These are phyloP conservation scores for Skeletonema tropicum DNA, from an alignment of 108 stramenopile species.

Conservation along the genomic window DNA sequence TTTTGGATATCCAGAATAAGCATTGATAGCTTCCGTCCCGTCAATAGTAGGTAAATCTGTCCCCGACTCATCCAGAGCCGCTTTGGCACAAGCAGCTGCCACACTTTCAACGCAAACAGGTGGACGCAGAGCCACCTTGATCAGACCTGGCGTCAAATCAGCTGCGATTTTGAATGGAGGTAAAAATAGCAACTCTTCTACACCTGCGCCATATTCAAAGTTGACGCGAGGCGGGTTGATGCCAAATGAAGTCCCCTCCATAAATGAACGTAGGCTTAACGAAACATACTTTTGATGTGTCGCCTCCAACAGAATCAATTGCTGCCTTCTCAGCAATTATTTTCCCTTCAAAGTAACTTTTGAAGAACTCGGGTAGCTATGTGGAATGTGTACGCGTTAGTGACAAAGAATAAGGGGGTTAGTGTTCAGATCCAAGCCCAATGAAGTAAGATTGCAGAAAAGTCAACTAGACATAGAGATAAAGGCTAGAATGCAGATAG, in stretches of 20 bases:
- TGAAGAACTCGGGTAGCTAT: constrained; percentile 57
- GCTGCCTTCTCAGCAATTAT: constrained; percentile 51
- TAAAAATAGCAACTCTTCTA: constrained; percentile 66
- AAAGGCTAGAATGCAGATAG: background rate
- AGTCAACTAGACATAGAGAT: background rate
- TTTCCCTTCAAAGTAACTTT: constrained; percentile 72
- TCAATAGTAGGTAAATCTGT: constrained; percentile 37
- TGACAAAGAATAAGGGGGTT: background rate
- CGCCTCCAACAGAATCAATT: constrained; percentile 35
- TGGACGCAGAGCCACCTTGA: constrained; percentile 77
- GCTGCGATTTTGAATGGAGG: constrained; percentile 55
- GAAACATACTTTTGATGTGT: constrained; percentile 52
- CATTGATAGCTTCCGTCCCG: constrained; percentile 52
- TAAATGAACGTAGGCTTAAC: constrained; percentile 73
- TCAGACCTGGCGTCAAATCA: constrained; percentile 63
- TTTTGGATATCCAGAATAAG: constrained; percentile 38
- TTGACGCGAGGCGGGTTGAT: constrained; percentile 74
- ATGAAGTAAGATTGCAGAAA: background rate
- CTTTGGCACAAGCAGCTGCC: constrained; percentile 63
- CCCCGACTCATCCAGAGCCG: constrained; percentile 55
- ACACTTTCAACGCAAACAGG: constrained; percentile 78
- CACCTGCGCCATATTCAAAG: constrained; percentile 62
- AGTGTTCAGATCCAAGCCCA: background rate
- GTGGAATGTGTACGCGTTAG: background rate
- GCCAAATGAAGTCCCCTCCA: constrained; percentile 70